Evolutionary conservation across 2,329 filamentous ascomycete species (phyloP).

Genomic region (Cytospora schulzeri): DNA sequence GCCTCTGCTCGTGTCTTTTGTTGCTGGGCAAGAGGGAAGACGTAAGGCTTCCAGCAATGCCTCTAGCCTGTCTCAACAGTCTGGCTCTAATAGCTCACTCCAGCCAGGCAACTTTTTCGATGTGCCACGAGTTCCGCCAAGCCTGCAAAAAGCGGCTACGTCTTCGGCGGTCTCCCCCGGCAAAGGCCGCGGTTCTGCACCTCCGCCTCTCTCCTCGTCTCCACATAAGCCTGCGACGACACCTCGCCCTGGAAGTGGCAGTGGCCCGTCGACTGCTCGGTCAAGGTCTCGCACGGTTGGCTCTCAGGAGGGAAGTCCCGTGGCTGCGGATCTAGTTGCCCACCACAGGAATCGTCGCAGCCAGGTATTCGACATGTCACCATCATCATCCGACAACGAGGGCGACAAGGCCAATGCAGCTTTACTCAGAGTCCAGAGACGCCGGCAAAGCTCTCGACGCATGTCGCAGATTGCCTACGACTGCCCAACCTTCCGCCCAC

Average conservation of each 20-base stretch:
- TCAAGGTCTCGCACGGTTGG: slow-evolving; percentile 90
- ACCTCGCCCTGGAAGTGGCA: slow-evolving; percentile 55
- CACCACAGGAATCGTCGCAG: slow-evolving; percentile 88
- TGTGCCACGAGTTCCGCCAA: slow-evolving; percentile 62
- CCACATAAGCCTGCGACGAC: slow-evolving; percentile 66
- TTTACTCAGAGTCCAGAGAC: slow-evolving; percentile 85
- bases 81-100: slow-evolving; percentile 56
- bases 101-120: slow-evolving; percentile 75
- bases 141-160: slow-evolving; percentile 62
- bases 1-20: slow-evolving; percentile 94
- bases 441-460: slow-evolving; percentile 92
- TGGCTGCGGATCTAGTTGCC: slow-evolving; percentile 66
- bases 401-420: slow-evolving; percentile 83
- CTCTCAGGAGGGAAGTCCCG: slow-evolving; percentile 85
- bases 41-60: slow-evolving; percentile 92
- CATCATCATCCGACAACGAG: slow-evolving; percentile 96
- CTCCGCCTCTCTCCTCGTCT: slow-evolving; percentile 55
- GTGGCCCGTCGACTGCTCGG: slow-evolving; percentile 65
- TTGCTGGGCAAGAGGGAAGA: slow-evolving; percentile 78
- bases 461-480: slow-evolving; percentile 88
- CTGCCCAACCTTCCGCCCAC: slow-evolving; percentile 83
- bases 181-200: slow-evolving; percentile 54
- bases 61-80: slow-evolving; percentile 80
- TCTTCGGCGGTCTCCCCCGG: slow-evolving; percentile 57
- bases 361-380: slow-evolving; percentile 94